Percentiles rank a stretch among this genome's conserved stretches.
Evolutionary conservation across 1,284 basidiomycete genomes (phyloP).

Genomic region (Microbotryum intermedium): DNA sequence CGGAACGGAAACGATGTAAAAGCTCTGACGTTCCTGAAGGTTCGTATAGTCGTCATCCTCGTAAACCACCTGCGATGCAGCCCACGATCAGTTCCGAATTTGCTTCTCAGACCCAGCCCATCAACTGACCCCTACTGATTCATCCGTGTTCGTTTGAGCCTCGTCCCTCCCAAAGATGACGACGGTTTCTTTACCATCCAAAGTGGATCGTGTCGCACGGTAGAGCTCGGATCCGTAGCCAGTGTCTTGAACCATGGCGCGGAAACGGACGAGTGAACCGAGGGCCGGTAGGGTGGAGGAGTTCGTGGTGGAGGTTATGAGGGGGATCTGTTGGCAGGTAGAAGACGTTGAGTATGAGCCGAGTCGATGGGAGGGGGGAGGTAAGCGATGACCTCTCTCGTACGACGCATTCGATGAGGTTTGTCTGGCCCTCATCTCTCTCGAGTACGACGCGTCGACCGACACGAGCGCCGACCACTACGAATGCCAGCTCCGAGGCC

Average conservation of each 20-base stretch:
- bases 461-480: too few relatives aligned
- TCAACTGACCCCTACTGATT: not conserved
- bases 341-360: too few relatives aligned
- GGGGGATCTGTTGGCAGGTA: slow-evolving; percentile 7
- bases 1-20: slow-evolving; percentile 37
- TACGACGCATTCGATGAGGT: too few relatives aligned
- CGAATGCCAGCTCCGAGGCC: too few relatives aligned
- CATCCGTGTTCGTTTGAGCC: slow-evolving; percentile 20
- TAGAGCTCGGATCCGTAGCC: slow-evolving; percentile 38
- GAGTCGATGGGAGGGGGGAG: too few relatives aligned
- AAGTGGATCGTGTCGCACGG: slow-evolving; percentile 9
- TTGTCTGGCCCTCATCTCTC: too few relatives aligned
- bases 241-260: slow-evolving; percentile 41
- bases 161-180: slow-evolving; percentile 30
- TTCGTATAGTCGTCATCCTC: slow-evolving; percentile 31
- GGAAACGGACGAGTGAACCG: slow-evolving; percentile 35
- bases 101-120: too few relatives aligned
- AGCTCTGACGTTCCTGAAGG: slow-evolving; percentile 37
- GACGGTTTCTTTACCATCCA: slow-evolving; percentile 17
- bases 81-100: too few relatives aligned
- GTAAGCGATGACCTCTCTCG: not conserved
- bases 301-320: slow-evolving; percentile 12
- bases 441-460: too few relatives aligned
- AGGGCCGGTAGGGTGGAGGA: not conserved
- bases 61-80: not conserved